Percentiles rank a stretch among this genome's conserved stretches.
These are phyloP conservation scores for Mycena sanguinolenta DNA, from an alignment of 768 basidiomycete species.

Conservation along the genomic window DNA sequence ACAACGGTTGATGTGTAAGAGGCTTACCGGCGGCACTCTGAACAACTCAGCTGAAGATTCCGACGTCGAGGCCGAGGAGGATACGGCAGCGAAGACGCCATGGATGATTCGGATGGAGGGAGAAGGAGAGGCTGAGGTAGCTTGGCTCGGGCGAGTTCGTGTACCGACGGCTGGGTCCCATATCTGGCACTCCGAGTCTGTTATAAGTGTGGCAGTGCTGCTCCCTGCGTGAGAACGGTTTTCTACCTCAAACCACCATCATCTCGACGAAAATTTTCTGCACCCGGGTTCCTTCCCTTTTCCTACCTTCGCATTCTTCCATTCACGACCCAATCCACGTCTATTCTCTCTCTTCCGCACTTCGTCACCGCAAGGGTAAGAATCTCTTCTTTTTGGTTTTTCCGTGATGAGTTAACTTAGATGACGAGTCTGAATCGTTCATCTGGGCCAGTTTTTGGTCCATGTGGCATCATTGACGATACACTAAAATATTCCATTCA, in stretches of 20 bases:
- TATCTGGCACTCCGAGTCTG: too few species aligned
- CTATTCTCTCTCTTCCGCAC: too few species aligned
- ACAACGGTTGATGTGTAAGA: slow-evolving; percentile 31
- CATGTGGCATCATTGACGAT: slow-evolving; percentile 82
- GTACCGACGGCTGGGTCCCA: background rate
- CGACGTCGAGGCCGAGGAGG: slow-evolving; percentile 30
- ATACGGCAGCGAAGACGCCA: slow-evolving; percentile 22
- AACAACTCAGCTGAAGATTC: background rate
- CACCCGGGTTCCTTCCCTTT: too few species aligned
- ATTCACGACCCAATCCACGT: too few species aligned
- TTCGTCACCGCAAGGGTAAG: too few species aligned
- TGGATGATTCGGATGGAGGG: slow-evolving; percentile 24
- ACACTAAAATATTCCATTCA: slow-evolving; percentile 70
- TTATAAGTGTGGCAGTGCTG: too few species aligned
- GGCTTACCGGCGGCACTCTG: slow-evolving; percentile 68
- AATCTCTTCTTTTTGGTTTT: too few species aligned
- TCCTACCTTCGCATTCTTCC: too few species aligned
- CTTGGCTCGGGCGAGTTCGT: background rate
- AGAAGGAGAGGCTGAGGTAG: slow-evolving; percentile 22
- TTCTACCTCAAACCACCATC: slow-evolving; percentile 29
- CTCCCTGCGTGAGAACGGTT: background rate
- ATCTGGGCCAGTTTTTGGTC: slow-evolving; percentile 66
- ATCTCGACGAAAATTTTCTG: background rate
- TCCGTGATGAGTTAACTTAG: too few species aligned
- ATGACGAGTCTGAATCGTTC: too few species aligned